Conservation (phyloP, 352 stramenopile genomes). For the Pythium insidiosum region DNA sequence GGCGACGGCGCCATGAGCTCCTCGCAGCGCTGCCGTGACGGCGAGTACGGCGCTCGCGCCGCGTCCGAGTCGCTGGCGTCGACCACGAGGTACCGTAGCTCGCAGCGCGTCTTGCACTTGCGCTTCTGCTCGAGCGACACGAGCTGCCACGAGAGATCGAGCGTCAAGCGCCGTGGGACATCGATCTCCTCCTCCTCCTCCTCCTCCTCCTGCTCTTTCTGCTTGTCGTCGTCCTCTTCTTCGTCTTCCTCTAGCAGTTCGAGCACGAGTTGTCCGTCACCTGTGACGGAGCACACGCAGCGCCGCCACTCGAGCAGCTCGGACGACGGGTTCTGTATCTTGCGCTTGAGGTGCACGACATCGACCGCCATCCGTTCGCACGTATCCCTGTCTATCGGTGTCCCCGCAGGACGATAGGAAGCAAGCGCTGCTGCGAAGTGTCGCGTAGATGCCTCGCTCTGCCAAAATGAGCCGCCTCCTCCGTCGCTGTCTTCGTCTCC, state of each 20-base stretch:
- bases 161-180: constrained; percentile 9
- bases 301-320: constrained; percentile 62
- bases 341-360: constrained; percentile 39
- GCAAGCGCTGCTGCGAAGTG: too few relatives aligned
- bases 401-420: too few relatives aligned
- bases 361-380: constrained; percentile 3
- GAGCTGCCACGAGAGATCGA: constrained; percentile 39
- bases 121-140: constrained; percentile 32
- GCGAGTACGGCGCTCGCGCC: too few relatives aligned
- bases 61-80: neutral
- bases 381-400: neutral
- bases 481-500: too few relatives aligned
- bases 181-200: constrained; percentile 1
- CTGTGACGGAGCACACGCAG: constrained; percentile 35
- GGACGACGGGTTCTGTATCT: constrained; percentile 44
- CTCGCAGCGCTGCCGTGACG: constrained; percentile 18
- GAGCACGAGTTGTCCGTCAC: constrained; percentile 25
- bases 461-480: too few relatives aligned
- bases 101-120: constrained; percentile 54
- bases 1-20: constrained; percentile 70
- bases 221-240: constrained; percentile 11
- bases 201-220: constrained; percentile 4
- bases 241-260: constrained; percentile 21
- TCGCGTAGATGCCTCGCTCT: too few relatives aligned
- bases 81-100: constrained; percentile 31